Evolutionary conservation across 176 grass and related monocot species (phyloP).

Genomic region (Avena eriantha): DNA sequence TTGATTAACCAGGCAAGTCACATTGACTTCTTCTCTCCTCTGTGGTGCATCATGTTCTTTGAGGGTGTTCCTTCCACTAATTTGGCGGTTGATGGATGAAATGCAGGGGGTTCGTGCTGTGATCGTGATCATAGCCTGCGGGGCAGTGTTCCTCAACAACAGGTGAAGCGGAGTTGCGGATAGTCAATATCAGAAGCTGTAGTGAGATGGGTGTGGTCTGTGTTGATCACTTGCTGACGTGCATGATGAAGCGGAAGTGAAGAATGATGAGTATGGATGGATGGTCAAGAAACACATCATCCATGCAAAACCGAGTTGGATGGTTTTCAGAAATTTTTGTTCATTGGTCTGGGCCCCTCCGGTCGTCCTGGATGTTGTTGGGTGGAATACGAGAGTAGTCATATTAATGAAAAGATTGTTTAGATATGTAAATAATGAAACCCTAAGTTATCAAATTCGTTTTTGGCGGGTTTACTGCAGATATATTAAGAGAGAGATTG

Average conservation of each 20-base stretch:
- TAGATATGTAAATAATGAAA: no score
- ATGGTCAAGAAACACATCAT: no score
- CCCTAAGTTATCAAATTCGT: no score
- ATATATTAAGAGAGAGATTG: no score
- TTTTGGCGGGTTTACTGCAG: no score
- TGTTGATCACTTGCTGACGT: neutral
- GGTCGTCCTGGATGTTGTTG: no score
- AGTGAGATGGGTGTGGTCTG: neutral
- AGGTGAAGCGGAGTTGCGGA: neutral
- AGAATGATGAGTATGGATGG: neutral
- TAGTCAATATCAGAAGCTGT: neutral
- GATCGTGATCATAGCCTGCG: slow-evolving; percentile 52
- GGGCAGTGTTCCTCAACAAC: slow-evolving; percentile 49
- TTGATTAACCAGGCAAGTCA: slow-evolving; percentile 50
- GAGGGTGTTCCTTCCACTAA: neutral
- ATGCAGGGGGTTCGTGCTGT: slow-evolving; percentile 55
- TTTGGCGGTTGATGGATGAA: neutral
- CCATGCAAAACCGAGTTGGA: no score
- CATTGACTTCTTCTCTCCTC: neutral
- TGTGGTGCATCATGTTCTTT: neutral
- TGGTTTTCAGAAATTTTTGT: no score
- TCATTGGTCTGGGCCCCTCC: no score
- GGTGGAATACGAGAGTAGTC: no score
- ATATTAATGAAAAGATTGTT: no score
- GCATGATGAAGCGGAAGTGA: neutral